Conservation (phyloP, 1,284 basidiomycete genomes). For the Trichosporon ovoides region DNA sequence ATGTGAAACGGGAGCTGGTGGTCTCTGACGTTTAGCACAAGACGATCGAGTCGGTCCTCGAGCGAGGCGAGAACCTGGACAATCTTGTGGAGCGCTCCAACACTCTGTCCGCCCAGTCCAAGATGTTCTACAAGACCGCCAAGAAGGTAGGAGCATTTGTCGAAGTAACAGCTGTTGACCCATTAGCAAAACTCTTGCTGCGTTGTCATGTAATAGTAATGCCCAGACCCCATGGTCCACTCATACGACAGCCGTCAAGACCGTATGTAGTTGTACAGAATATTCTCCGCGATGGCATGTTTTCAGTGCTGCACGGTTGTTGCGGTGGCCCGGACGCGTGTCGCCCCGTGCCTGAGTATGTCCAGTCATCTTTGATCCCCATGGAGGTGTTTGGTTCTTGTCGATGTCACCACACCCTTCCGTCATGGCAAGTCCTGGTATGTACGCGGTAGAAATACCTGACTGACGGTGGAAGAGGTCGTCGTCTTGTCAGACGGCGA, state of each 20-base stretch:
- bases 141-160: slow-evolving; percentile 63
- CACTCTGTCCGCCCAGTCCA: slow-evolving; percentile 81
- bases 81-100: slow-evolving; percentile 94
- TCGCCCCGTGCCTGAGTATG: background rate
- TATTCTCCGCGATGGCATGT: background rate
- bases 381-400: background rate
- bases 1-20: slow-evolving; percentile 35
- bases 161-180: background rate
- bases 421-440: background rate
- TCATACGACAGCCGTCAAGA: background rate
- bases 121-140: slow-evolving; percentile 91
- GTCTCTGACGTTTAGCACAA: slow-evolving; percentile 65
- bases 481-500: slow-evolving; percentile 13
- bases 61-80: slow-evolving; percentile 95
- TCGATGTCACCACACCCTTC: background rate
- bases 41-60: slow-evolving; percentile 95
- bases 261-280: slow-evolving; percentile 13
- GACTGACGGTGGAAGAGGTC: slow-evolving; percentile 4
- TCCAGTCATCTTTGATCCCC: background rate
- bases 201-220: slow-evolving; percentile 50
- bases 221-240: background rate
- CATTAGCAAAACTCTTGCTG: slow-evolving; percentile 66
- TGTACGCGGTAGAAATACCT: too few relatives aligned
- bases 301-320: background rate
- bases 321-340: background rate